A percentile compares a stretch with the other conserved stretches of the same genome.
These are phyloP conservation scores for Populus ilicifolia DNA, from an alignment of 345 rosid genomes.

Conservation along the genomic window DNA sequence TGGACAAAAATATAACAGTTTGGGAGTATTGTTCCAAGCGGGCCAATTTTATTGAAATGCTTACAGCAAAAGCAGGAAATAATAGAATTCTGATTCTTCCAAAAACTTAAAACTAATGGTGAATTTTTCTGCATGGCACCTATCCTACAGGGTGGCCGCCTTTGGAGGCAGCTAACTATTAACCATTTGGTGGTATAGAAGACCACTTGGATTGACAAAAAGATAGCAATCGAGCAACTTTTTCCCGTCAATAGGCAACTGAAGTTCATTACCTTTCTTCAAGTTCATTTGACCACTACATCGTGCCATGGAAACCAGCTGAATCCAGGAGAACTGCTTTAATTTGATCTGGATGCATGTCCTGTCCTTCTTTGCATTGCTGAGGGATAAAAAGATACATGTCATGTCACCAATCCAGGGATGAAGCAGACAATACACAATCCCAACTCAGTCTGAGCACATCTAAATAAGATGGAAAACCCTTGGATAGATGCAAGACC, in stretches of 20 bases:
- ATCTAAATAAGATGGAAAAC: not conserved
- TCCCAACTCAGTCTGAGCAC: not conserved
- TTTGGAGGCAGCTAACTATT: not conserved
- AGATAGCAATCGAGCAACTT: not conserved
- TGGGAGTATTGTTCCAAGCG: not conserved
- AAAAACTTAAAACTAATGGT: not conserved
- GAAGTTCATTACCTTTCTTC: not conserved
- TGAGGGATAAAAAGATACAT: conserved; percentile 12
- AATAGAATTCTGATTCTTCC: not conserved
- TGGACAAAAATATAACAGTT: not conserved
- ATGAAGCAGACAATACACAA: not conserved
- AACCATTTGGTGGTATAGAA: not conserved
- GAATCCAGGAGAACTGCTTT: conserved; percentile 86
- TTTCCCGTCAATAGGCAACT: not conserved
- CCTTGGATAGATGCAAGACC: not conserved
- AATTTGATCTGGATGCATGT: conserved; percentile 81
- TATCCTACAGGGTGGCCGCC: not conserved
- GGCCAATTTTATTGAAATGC: not conserved
- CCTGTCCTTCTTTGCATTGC: conserved; percentile 94
- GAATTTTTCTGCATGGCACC: not conserved
- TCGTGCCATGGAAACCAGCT: conserved; percentile 61
- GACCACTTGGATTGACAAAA: not conserved
- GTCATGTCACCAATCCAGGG: not conserved
- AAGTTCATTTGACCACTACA: not conserved
- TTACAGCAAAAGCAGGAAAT: not conserved